Conservation (phyloP, 768 basidiomycete genomes). For the Coprinellus aureogranulatus region DNA sequence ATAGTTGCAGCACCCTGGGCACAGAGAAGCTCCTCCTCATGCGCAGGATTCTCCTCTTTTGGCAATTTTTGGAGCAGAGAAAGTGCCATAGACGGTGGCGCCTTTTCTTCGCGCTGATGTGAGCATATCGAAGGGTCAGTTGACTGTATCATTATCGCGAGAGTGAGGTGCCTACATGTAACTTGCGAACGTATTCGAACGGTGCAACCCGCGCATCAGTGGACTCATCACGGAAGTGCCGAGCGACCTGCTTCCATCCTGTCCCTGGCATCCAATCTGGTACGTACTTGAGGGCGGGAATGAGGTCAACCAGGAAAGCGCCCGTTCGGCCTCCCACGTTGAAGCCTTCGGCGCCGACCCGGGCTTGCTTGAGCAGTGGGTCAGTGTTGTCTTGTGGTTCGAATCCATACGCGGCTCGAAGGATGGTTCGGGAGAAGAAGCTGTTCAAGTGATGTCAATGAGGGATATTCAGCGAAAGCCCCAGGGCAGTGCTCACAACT, state of each 20-base stretch:
- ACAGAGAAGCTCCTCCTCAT: slow-evolving; percentile 18
- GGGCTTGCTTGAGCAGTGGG: slow-evolving; percentile 11
- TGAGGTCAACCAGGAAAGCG: slow-evolving; percentile 18
- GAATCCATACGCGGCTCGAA: slow-evolving; percentile 7
- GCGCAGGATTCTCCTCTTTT: slow-evolving; percentile 7
- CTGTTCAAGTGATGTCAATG: background rate
- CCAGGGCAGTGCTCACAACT: background rate
- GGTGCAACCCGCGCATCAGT: no score
- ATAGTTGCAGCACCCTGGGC: slow-evolving; percentile 20
- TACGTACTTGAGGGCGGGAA: slow-evolving; percentile 34
- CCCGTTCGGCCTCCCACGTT: slow-evolving; percentile 2
- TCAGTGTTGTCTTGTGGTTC: background rate
- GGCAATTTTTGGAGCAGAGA: slow-evolving; percentile 18
- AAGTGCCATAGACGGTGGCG: slow-evolving; percentile 15
- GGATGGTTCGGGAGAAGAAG: slow-evolving; percentile 1
- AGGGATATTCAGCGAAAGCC: background rate
- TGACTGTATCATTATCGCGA: background rate
- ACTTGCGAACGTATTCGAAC: background rate
- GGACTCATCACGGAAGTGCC: no score
- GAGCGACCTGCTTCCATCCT: slow-evolving; percentile 41
- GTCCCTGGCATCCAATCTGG: slow-evolving; percentile 51
- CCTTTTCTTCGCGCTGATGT: slow-evolving; percentile 14
- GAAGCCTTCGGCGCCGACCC: background rate
- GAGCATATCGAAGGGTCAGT: background rate
- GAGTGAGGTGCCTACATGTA: background rate